Base-by-base conservation (phyloP, 2,329 filamentous ascomycete genomes). In the Fusarium camptoceras region DNA sequence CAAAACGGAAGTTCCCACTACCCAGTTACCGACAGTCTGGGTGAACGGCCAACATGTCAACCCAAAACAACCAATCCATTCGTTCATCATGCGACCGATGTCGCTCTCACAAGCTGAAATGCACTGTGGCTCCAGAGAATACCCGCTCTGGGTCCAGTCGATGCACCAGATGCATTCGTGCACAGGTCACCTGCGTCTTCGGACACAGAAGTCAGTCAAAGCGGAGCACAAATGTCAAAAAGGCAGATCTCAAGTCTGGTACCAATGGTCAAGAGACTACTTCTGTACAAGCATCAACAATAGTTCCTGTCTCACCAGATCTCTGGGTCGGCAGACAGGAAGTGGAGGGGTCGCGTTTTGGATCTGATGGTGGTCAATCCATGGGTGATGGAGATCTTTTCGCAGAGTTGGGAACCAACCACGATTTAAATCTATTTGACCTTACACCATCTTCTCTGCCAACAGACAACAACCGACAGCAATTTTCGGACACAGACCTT, bases 131-230 rank as follows among this genome's bases (percentile, higher is more conserved):
- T 0, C 15, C 53, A 31, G 53, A 55, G 6, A 1, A 12, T 44
- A 27, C 41, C 22, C 22, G 41, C 9, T 37, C 53, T 1, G 27
- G 28, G 22, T 8, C 41, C 41, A 42, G 27, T 37, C 24, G 22
- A 48, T 55, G 53, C 53, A 48, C 42, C 20, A 48, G 53, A 25
- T 55, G 53, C 9, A 55, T 55, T 30, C 44, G 53, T 9, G 53
- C 53, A 55, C 53, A 55, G 18, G 53, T 48, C 20, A 55, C 42
- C 9, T 55, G 42, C 24, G 41, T 55, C 0, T 55, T 55, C 25
- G 27, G 53, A 0, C 53, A 28, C 16, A 30, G 53, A 5, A 55
- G 41, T 22, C 53, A 25, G 27, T 55, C 53, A 22, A 55, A 48
- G 25, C 41, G 53, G 0, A 37, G 34, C 31, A 34, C 31, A 34